A percentile compares a stretch with the other conserved stretches of the same genome.
Conservation (phyloP, 208 protist species). For the Leishmania arabica region DNA sequence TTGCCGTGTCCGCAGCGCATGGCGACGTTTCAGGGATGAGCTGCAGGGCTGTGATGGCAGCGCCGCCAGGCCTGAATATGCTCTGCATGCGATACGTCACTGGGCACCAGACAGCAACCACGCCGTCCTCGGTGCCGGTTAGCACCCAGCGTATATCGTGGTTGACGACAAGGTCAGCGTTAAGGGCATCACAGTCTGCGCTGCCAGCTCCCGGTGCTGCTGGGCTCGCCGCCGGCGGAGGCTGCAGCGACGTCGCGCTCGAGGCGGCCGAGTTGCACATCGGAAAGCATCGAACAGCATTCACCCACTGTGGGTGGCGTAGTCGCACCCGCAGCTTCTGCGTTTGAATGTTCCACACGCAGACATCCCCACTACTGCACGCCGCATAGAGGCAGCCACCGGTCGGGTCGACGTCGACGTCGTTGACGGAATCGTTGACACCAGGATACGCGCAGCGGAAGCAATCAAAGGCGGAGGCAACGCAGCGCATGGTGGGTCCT, state of each 20-base stretch:
- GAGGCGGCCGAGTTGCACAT: conserved; percentile 25
- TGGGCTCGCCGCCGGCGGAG: neutral
- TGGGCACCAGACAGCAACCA: conserved; percentile 39
- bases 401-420: conserved; percentile 42
- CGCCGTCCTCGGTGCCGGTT: conserved; percentile 48
- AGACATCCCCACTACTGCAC: conserved; percentile 34
- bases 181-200: neutral
- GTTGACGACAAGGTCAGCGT: neutral
- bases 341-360: conserved; percentile 40
- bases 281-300: conserved; percentile 53
- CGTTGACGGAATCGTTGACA: conserved; percentile 34
- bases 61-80: conserved; percentile 16
- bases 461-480: conserved; percentile 24
- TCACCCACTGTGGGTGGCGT: conserved; percentile 41
- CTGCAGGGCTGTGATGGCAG: conserved; percentile 35
- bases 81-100: conserved; percentile 39
- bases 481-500: conserved; percentile 8
- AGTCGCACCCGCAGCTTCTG: conserved; percentile 34
- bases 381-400: conserved; percentile 49
- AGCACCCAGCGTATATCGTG: conserved; percentile 31
- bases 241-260: neutral
- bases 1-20: neutral
- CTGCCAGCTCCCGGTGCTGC: neutral
- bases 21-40: conserved; percentile 10
- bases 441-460: conserved; percentile 35